Percentiles rank a stretch among this genome's conserved stretches.
Evolutionary conservation across 495 filamentous ascomycete species (phyloP).

Genomic region (Aspergillus homomorphus): DNA sequence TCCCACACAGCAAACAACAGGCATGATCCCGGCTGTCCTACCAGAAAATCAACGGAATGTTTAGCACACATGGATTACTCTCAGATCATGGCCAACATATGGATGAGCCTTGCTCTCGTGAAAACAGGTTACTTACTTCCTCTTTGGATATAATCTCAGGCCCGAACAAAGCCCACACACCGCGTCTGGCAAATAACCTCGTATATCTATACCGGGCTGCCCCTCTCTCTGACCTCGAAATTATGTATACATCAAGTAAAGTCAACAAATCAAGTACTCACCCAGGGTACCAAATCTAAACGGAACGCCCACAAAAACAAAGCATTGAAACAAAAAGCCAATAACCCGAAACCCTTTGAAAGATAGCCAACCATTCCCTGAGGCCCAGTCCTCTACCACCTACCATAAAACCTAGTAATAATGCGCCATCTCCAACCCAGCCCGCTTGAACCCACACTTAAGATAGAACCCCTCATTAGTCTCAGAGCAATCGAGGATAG

Average conservation of each 20-base stretch:
- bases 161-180: too few relatives aligned
- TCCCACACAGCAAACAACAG: not conserved
- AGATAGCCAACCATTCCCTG: not conserved
- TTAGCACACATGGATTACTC: too few relatives aligned
- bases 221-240: too few relatives aligned
- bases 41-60: too few relatives aligned
- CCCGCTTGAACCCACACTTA: constrained; percentile 94
- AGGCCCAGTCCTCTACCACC: not conserved
- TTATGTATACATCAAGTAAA: not conserved
- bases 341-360: too few relatives aligned
- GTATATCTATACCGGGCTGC: too few relatives aligned
- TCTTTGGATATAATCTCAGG: too few relatives aligned
- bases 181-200: too few relatives aligned
- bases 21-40: not conserved
- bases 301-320: not conserved
- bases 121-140: too few relatives aligned
- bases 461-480: constrained; percentile 97
- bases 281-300: constrained; percentile 2
- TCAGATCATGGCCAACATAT: too few relatives aligned
- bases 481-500: constrained; percentile 73
- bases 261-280: not conserved
- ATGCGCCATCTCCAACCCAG: constrained; percentile 95
- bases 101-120: too few relatives aligned
- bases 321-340: not conserved
- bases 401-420: constrained; percentile 62